A percentile compares a stretch with the other conserved stretches of the same genome.
Conservation (phyloP, 106 monocot genomes). For the Agapanthus africanus region DNA sequence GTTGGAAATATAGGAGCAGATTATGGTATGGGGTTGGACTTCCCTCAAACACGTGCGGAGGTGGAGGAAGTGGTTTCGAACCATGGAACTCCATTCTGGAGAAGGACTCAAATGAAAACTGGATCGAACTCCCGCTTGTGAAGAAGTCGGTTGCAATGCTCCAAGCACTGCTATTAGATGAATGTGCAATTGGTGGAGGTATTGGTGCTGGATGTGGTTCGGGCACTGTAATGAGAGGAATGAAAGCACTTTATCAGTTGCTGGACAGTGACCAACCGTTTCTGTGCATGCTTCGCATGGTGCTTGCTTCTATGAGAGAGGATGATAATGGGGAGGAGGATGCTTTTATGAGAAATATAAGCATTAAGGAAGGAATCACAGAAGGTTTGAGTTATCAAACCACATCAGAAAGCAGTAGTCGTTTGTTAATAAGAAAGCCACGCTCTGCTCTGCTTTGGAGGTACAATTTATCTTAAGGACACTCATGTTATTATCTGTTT, state of each 20-base stretch:
- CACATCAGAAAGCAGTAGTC: slow-evolving; percentile 40
- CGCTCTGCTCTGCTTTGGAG: slow-evolving; percentile 94
- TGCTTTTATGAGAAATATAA: slow-evolving; percentile 52
- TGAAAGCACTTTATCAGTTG: slow-evolving; percentile 75
- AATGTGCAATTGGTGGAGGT: slow-evolving; percentile 82
- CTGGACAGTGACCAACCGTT: slow-evolving; percentile 98
- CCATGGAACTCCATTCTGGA: slow-evolving; percentile 73
- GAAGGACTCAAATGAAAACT: slow-evolving; percentile 66
- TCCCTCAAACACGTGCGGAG: slow-evolving; percentile 45
- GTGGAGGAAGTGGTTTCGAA: slow-evolving; percentile 91
- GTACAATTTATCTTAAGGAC: slow-evolving; percentile 28
- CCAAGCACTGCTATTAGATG: slow-evolving; percentile 84
- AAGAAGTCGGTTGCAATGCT: slow-evolving; percentile 91
- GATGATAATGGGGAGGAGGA: slow-evolving; percentile 81
- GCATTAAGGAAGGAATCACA: slow-evolving; percentile 57
- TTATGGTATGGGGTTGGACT: slow-evolving; percentile 97
- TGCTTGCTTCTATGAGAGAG: slow-evolving; percentile 88
- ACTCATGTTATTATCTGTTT: too few species aligned
- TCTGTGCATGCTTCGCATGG: slow-evolving; percentile 89
- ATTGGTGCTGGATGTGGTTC: slow-evolving; percentile 86
- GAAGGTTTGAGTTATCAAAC: slow-evolving; percentile 49
- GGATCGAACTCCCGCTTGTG: slow-evolving; percentile 85
- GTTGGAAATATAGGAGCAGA: slow-evolving; percentile 86
- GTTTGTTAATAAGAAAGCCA: slow-evolving; percentile 58
- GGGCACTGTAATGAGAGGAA: slow-evolving; percentile 82